These are phyloP conservation scores for Penicillium expansum DNA, from an alignment of 2,329 filamentous ascomycete genomes.

Conservation along the genomic window DNA sequence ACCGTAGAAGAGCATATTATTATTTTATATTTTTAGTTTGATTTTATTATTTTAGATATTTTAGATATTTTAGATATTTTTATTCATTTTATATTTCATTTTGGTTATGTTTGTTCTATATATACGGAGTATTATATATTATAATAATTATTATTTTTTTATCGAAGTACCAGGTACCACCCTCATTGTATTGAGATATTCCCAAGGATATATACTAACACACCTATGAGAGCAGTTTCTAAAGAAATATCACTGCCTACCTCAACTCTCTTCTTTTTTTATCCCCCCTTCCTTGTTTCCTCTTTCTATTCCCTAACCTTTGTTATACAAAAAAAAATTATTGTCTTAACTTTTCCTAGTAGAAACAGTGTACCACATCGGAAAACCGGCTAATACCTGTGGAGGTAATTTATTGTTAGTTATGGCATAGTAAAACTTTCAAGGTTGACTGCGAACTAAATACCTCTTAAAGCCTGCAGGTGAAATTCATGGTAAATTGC, in stretches of 20 bases:
- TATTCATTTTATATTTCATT: too few species aligned
- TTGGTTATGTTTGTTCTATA: too few species aligned
- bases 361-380: background rate
- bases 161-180: constrained; percentile 1
- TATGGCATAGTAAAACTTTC: background rate
- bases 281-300: background rate
- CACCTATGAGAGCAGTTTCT: background rate
- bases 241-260: background rate
- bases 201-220: background rate
- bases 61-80: too few species aligned
- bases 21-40: background rate
- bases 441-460: background rate
- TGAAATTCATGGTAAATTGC: constrained; percentile 11
- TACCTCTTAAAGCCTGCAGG: background rate
- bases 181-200: constrained; percentile 1
- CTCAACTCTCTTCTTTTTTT: background rate
- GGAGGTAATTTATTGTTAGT: background rate
- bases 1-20: constrained; percentile 7
- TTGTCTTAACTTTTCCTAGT: background rate
- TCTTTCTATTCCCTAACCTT: background rate
- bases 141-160: constrained; percentile 7
- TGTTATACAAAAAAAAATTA: background rate
- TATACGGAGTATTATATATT: background rate
- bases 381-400: background rate
- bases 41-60: background rate